Evolutionary conservation across 1,139 yeast species (phyloP), one percentile per base, ranked within the genome.

Genomic region (Candida freyschussii): DNA sequence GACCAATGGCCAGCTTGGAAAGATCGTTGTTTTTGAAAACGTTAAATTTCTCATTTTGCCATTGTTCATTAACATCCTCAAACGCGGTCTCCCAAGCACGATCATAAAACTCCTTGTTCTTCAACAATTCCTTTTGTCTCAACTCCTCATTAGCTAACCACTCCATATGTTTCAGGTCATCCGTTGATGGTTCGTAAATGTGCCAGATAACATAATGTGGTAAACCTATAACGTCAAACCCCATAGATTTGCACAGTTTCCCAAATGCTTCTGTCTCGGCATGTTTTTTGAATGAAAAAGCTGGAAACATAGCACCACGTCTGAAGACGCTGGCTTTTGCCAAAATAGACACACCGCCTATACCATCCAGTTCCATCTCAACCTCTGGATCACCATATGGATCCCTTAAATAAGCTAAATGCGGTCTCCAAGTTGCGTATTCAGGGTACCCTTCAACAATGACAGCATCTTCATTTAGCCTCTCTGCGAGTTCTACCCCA

Each of bases 1-100:
- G 38, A 24, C 62, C 60, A 32, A 60, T 47, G 12, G 50, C 43
- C 23, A 53, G 41, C 15, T 37, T 41, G 12, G 53, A 45, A 33
- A 60, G 41, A 52, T 81, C 89, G 7, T 85, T 76, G 51, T 81
- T 81, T 55, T 79, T 79, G 59, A 82, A 65, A 44, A 81, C 71
- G 48, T 70, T 64, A 36, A 60, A 57, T 37, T 58, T 60, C 37
- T 61, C 53, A 11, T 41, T 43, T 27, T 53, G 48, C 67, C 67
- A 62, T 21, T 53, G 54, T 11, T 50, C 48, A 24, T 47, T 50
- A 22, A 62, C 64, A 39, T 61, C 64, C 30, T 55, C 63, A 40
- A 61, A 62, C 10, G 62, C 63, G 25, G 52, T 50, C 28, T 52
- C 45, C 65, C 65, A 62, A 14, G 59, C 54, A 34, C 53, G 59